phyloP scores from a whole-genome alignment of 225 moss, liverwort and hornwort genomes.

The Antitrichia curtipendula region DNA sequence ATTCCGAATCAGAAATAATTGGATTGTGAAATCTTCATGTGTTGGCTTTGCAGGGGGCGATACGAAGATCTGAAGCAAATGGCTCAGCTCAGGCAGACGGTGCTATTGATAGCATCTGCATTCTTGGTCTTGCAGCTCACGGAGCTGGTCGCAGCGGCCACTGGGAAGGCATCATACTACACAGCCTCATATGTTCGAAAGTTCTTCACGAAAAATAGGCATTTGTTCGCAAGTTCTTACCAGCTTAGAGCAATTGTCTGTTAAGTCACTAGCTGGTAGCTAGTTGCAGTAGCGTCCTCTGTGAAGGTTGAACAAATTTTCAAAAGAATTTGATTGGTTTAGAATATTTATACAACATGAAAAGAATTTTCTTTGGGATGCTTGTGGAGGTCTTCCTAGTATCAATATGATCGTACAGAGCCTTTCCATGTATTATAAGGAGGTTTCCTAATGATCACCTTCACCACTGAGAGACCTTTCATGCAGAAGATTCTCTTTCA shows the following conservation, averaged over 20 bases:
- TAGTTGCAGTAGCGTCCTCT: background rate
- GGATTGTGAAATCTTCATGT: background rate
- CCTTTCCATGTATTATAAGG: background rate
- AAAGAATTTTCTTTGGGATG: background rate
- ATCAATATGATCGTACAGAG: background rate
- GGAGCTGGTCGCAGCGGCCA: background rate
- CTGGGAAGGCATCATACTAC: background rate
- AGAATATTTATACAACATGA: background rate
- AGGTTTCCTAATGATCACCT: background rate
- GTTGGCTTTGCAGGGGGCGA: background rate
- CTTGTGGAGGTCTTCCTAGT: background rate
- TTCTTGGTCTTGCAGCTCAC: background rate
- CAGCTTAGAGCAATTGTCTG: background rate
- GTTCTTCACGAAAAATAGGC: no score
- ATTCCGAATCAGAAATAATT: background rate
- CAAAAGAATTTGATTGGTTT: no score
- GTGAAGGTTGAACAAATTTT: background rate
- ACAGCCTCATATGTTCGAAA: background rate
- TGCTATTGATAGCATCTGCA: background rate
- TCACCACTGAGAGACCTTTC: background rate
- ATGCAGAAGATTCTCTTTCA: background rate
- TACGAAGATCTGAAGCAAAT: background rate
- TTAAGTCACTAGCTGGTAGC: background rate
- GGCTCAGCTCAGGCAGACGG: background rate
- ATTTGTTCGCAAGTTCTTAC: background rate